Percentiles rank a stretch among this genome's conserved stretches.
Evolutionary conservation across 768 basidiomycete genomes (phyloP).

Genomic region (Scleroderma bovista): DNA sequence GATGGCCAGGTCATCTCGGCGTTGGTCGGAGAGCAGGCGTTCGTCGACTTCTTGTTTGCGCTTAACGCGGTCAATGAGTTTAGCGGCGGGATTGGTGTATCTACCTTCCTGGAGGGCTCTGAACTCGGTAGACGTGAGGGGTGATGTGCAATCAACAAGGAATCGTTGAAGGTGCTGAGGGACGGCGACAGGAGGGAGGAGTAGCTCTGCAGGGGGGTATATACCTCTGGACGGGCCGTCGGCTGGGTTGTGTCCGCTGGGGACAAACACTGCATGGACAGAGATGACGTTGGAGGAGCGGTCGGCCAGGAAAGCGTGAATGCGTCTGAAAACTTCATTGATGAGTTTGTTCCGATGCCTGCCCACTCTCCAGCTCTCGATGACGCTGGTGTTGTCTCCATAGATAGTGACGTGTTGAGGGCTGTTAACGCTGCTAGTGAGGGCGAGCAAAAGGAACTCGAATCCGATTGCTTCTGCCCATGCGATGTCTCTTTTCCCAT

Average conservation of each 20-base stretch:
- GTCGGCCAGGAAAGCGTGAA: not conserved
- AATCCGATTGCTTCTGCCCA: conserved; percentile 18
- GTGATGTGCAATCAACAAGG: not conserved
- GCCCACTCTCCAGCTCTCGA: conserved; percentile 8
- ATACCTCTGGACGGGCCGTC: conserved; percentile 13
- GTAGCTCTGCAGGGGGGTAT: not conserved
- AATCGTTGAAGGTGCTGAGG: conserved; percentile 2
- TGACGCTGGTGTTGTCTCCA: conserved; percentile 9
- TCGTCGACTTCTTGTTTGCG: too few relatives aligned
- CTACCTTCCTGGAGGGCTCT: not conserved
- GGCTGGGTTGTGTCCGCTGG: conserved; percentile 11
- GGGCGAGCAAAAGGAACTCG: conserved; percentile 5
- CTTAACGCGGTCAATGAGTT: not conserved
- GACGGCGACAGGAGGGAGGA: conserved; percentile 9
- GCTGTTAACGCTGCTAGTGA: not conserved
- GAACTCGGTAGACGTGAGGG: not conserved
- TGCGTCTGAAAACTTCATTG: conserved; percentile 10
- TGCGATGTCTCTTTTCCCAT: conserved; percentile 2
- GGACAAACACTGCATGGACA: conserved; percentile 12
- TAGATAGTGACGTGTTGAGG: conserved; percentile 4
- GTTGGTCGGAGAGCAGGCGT: too few relatives aligned
- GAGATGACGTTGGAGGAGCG: not conserved
- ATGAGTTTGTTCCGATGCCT: conserved; percentile 5
- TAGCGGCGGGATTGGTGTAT: not conserved
- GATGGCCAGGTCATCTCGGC: too few relatives aligned